phyloP scores from a whole-genome alignment of 1,139 yeast genomes.

The Taphrina confusa region DNA sequence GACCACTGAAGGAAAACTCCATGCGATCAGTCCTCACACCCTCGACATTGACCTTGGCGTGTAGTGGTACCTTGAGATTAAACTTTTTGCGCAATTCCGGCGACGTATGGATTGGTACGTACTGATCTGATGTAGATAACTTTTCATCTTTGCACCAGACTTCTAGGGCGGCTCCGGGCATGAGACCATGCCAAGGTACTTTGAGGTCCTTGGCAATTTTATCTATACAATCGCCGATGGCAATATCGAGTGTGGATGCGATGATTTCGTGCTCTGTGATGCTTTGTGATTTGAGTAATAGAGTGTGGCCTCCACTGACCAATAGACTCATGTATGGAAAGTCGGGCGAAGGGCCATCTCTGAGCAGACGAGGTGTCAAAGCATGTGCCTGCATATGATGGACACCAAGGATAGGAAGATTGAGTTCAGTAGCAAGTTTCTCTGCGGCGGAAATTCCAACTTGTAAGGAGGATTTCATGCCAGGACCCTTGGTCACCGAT shows the following conservation, averaged over 20 bases:
- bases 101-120: constrained; percentile 2
- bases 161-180: constrained; percentile 85
- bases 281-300: constrained; percentile 69
- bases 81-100: constrained; percentile 8
- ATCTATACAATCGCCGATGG: constrained; percentile 91
- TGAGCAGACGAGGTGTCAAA: constrained; percentile 61
- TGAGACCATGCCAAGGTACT: constrained; percentile 59
- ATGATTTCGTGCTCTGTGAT: constrained; percentile 68
- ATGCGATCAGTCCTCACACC: constrained; percentile 23
- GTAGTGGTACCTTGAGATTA: constrained; percentile 48
- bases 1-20: constrained; percentile 37
- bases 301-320: constrained; percentile 94
- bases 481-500: constrained; percentile 95
- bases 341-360: constrained; percentile 53
- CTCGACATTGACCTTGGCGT: constrained; percentile 24
- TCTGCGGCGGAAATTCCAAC: constrained; percentile 83
- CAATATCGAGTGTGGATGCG: constrained; percentile 78
- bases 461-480: constrained; percentile 86
- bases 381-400: constrained; percentile 94
- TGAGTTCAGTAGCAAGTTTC: constrained; percentile 78
- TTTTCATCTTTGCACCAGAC: constrained; percentile 49
- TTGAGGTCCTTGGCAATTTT: constrained; percentile 89
- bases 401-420: constrained; percentile 78
- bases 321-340: constrained; percentile 80
- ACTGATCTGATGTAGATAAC: background rate